Percentiles rank a stretch among this genome's conserved stretches.
Evolutionary conservation across 257 asterid species (phyloP).

Genomic region (Rhazya stricta): DNA sequence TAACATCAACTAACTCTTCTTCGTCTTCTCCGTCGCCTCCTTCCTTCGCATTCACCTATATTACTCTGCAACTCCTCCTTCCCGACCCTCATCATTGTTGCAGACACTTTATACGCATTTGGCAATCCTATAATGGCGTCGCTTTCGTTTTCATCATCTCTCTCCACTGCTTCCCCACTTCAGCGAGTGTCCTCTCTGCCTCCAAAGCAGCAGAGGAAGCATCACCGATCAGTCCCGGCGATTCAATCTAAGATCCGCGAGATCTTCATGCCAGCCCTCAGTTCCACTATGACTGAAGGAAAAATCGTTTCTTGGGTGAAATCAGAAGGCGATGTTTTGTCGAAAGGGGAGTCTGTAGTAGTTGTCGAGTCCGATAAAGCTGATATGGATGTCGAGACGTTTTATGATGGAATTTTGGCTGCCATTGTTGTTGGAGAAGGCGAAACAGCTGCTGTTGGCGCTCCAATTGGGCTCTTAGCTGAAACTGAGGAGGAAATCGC

Average conservation of each 20-base stretch:
- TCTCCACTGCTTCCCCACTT: conserved; percentile 43
- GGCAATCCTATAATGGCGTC: conserved; percentile 25
- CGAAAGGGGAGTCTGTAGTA: conserved; percentile 81
- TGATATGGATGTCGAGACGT: conserved; percentile 83
- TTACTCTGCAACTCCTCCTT: conserved; percentile 2
- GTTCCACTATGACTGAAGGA: conserved; percentile 95
- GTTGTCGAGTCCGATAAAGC: conserved; percentile 86
- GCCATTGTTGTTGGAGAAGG: conserved; percentile 76
- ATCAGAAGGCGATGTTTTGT: conserved; percentile 69
- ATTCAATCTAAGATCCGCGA: conserved; percentile 73
- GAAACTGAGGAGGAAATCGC: conserved; percentile 58
- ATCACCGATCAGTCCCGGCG: conserved; percentile 20
- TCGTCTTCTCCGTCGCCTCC: conserved; percentile 62
- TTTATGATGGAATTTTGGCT: conserved; percentile 67
- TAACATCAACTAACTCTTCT: conserved; percentile 35
- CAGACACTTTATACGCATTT: conserved; percentile 20
- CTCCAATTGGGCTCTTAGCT: conserved; percentile 64
- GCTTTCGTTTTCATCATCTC: conserved; percentile 54
- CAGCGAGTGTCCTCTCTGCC: conserved; percentile 40
- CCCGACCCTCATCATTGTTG: not conserved
- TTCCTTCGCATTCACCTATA: not conserved
- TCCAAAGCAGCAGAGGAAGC: conserved; percentile 15
- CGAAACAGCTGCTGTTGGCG: conserved; percentile 63
- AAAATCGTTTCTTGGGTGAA: conserved; percentile 81
- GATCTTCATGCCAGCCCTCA: conserved; percentile 91